Percentiles rank a stretch among this genome's conserved stretches.
phyloP scores from a whole-genome alignment of 192 early-diverging fungal species.

The Blastocladiella britannica region DNA sequence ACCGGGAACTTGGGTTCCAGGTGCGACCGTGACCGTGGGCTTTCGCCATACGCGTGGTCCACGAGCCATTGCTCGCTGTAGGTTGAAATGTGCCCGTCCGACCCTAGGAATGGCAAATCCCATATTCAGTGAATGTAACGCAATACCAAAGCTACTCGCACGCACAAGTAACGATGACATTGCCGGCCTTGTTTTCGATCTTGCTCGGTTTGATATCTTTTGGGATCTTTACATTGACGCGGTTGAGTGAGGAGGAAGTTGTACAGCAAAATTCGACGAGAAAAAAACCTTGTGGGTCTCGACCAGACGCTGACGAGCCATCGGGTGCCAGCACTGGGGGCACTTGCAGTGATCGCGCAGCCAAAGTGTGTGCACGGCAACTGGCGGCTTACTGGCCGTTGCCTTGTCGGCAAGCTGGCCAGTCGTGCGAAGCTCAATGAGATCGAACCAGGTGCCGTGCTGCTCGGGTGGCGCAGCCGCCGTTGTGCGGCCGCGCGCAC shows the following conservation, averaged over 20 bases:
- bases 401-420: too few species aligned
- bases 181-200: conserved; percentile 14
- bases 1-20: conserved; percentile 3
- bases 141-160: background rate
- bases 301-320: conserved; percentile 55
- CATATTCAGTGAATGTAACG: background rate
- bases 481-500: too few species aligned
- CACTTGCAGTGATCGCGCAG: conserved; percentile 69
- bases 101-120: background rate
- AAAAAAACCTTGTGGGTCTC: conserved; percentile 25
- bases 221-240: conserved; percentile 17
- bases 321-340: conserved; percentile 45
- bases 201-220: conserved; percentile 24
- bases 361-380: conserved; percentile 59
- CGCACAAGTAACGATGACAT: conserved; percentile 23
- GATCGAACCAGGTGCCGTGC: too few species aligned
- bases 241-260: background rate
- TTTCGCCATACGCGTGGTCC: conserved; percentile 2
- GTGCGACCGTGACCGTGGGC: conserved; percentile 8
- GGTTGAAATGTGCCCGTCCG: conserved; percentile 1
- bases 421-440: too few species aligned
- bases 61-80: background rate
- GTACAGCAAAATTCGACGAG: background rate
- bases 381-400: too few species aligned
- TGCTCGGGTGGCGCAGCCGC: too few species aligned